Evolutionary conservation across 2,329 filamentous ascomycete genomes (phyloP).

Genomic region (Metarhizium brunneum): DNA sequence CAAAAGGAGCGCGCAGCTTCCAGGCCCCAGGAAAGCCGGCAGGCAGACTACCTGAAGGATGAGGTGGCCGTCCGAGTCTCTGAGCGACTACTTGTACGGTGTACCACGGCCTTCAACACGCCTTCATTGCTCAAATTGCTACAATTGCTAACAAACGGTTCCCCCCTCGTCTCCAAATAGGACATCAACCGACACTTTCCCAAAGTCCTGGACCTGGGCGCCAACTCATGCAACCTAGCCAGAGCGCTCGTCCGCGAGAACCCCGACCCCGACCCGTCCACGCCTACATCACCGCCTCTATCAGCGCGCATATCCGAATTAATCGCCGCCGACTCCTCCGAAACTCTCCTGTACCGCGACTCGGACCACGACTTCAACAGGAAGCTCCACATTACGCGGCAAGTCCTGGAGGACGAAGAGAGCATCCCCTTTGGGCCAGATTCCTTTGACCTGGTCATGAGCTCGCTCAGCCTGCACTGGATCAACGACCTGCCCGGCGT

Average conservation of each 20-base stretch:
- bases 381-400: conserved; percentile 60
- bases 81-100: conserved; percentile 66
- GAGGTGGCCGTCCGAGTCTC: conserved; percentile 79
- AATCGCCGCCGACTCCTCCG: conserved; percentile 74
- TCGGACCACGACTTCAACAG: conserved; percentile 64
- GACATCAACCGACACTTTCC: conserved; percentile 88
- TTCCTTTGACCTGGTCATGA: conserved; percentile 83
- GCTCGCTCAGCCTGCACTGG: conserved; percentile 88
- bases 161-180: conserved; percentile 29
- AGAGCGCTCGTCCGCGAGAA: conserved; percentile 66
- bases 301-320: conserved; percentile 63
- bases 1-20: conserved; percentile 81
- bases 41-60: conserved; percentile 87
- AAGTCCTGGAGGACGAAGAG: conserved; percentile 67
- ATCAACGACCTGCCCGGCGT: conserved; percentile 90
- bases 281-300: conserved; percentile 55
- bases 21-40: conserved; percentile 60
- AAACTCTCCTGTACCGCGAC: conserved; percentile 71
- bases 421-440: conserved; percentile 65
- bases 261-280: conserved; percentile 49
- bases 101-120: conserved; percentile 1
- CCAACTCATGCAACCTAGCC: conserved; percentile 92
- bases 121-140: background rate
- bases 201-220: conserved; percentile 81
- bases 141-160: background rate